These are phyloP conservation scores for Metarhizium anisopliae DNA, from an alignment of 2,329 filamentous ascomycete genomes.

Conservation along the genomic window DNA sequence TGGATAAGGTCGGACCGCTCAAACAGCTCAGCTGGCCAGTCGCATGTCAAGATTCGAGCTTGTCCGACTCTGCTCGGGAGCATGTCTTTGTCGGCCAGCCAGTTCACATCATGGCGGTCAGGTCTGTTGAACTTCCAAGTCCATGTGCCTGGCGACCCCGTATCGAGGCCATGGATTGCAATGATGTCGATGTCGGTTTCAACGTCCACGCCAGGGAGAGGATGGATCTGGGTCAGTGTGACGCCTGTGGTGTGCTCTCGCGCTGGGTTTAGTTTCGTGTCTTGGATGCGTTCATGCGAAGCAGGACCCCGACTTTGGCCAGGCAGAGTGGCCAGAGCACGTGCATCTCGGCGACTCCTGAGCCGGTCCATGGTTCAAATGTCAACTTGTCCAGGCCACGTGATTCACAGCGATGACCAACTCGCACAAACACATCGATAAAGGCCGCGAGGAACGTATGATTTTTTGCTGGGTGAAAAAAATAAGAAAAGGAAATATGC, in stretches of 20 bases:
- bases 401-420: not conserved
- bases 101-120: constrained; percentile 12
- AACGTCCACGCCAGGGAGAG: not conserved
- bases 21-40: constrained; percentile 18
- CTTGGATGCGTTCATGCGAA: not conserved
- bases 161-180: constrained; percentile 26
- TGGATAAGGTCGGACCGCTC: constrained; percentile 8
- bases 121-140: constrained; percentile 8
- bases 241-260: not conserved
- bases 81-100: constrained; percentile 16
- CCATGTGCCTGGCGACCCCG: constrained; percentile 20
- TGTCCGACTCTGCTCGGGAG: constrained; percentile 11
- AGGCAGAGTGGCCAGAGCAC: too few species aligned
- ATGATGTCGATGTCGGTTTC: constrained; percentile 20
- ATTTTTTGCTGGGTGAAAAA: not conserved
- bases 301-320: not conserved
- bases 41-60: constrained; percentile 19
- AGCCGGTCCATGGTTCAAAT: not conserved
- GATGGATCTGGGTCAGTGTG: not conserved
- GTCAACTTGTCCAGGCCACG: not conserved
- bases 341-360: too few species aligned
- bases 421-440: not conserved
- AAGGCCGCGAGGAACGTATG: not conserved
- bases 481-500: not conserved
- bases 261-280: not conserved